These are phyloP conservation scores for Hanseniaspora gamundiae DNA, from an alignment of 1,139 yeast species.

Conservation along the genomic window DNA sequence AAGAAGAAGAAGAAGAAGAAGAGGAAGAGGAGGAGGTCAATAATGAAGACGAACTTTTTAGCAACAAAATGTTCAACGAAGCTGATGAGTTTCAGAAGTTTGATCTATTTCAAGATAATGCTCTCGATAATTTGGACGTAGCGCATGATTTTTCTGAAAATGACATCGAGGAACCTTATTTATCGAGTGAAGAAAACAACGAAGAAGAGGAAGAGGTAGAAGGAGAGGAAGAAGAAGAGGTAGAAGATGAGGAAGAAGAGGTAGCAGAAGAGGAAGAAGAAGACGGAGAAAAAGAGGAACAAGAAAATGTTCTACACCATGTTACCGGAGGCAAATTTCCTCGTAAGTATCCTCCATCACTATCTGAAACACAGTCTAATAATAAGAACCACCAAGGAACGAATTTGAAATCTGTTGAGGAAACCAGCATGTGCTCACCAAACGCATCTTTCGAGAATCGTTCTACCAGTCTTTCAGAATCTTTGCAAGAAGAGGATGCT, in stretches of 20 bases:
- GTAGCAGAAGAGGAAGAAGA: background rate
- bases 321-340: too few species aligned
- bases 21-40: background rate
- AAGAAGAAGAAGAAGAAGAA: background rate
- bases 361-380: too few species aligned
- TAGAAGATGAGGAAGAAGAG: background rate
- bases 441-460: background rate
- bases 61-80: background rate
- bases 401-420: too few species aligned
- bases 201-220: background rate
- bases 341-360: too few species aligned
- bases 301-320: too few species aligned
- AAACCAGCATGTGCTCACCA: too few species aligned
- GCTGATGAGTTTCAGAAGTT: background rate
- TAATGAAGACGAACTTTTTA: background rate
- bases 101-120: too few species aligned
- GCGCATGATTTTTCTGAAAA: background rate
- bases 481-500: background rate
- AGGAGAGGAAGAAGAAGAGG: background rate
- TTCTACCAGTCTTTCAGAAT: background rate
- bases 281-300: background rate
- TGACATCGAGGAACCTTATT: background rate
- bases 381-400: too few species aligned
- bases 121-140: too few species aligned
- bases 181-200: background rate